A percentile compares a stretch with the other conserved stretches of the same genome.
Conservation (phyloP, 2,329 filamentous ascomycete genomes). For the Teratosphaeria zuluensis region DNA sequence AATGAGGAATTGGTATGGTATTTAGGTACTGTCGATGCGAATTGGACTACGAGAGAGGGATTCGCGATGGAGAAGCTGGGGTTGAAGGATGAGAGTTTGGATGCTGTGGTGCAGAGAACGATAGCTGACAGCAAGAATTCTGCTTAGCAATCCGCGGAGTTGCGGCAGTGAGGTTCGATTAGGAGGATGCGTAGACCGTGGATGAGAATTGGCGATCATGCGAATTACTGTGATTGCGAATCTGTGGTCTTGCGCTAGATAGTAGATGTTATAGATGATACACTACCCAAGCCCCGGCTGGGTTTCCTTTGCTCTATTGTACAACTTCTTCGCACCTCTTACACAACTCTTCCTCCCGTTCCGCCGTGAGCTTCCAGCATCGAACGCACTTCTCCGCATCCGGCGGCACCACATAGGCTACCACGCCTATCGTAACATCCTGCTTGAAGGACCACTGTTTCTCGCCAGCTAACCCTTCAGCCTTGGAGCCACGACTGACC, state of each 20-base stretch:
- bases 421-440: constrained; percentile 29
- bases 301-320: too few relatives aligned
- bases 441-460: constrained; percentile 31
- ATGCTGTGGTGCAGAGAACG: constrained; percentile 26
- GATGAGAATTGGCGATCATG: too few relatives aligned
- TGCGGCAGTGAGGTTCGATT: neutral
- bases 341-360: constrained; percentile 56
- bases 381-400: constrained; percentile 63
- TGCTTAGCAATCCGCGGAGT: neutral
- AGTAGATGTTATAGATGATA: neutral
- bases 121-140: constrained; percentile 7
- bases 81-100: constrained; percentile 30
- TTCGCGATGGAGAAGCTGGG: constrained; percentile 34
- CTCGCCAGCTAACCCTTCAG: neutral
- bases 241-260: neutral
- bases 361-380: constrained; percentile 81
- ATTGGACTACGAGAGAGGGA: constrained; percentile 26
- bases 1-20: constrained; percentile 24
- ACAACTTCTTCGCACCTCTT: constrained; percentile 62
- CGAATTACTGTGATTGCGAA: too few relatives aligned
- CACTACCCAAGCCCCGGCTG: too few relatives aligned
- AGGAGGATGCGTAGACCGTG: neutral
- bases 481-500: neutral
- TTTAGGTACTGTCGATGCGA: constrained; percentile 21
- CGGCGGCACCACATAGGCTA: constrained; percentile 32